Conservation (phyloP, 2,329 filamentous ascomycete species). For the Pseudogymnoascus sp. region DNA sequence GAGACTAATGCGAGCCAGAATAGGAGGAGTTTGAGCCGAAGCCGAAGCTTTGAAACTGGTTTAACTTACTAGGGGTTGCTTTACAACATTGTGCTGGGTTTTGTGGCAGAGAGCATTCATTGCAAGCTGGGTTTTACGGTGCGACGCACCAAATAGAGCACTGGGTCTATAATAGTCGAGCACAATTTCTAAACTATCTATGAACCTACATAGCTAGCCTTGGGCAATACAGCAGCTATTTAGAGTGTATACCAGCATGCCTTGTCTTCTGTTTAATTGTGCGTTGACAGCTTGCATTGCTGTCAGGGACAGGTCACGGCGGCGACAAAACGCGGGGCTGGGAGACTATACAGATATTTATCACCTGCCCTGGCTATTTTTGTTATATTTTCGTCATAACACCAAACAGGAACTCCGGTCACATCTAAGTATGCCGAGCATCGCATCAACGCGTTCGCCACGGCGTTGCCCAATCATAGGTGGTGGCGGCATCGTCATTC, state of each 20-base stretch:
- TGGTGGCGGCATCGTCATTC: not conserved
- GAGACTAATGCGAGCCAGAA: not conserved
- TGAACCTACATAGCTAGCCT: not conserved
- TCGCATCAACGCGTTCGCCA: not conserved
- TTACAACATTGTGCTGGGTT: not conserved
- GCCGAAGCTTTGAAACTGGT: conserved; percentile 1
- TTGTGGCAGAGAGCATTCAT: not conserved
- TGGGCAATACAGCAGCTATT: not conserved
- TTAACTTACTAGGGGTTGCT: not conserved
- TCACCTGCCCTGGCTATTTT: not conserved
- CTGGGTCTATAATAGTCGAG: not conserved
- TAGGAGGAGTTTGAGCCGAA: conserved; percentile 9
- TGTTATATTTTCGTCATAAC: not conserved
- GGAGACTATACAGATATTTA: not conserved
- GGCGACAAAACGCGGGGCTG: not conserved
- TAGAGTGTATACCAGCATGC: no score
- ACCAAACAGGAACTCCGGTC: not conserved
- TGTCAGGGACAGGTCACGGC: not conserved
- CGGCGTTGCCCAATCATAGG: not conserved
- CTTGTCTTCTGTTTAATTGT: no score
- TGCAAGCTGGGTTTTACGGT: not conserved
- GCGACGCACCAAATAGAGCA: not conserved
- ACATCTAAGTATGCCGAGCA: not conserved
- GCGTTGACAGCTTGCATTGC: not conserved
- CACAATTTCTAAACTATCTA: not conserved